phyloP scores from a whole-genome alignment of 1,284 basidiomycete species.

The Malassezia furfur region DNA sequence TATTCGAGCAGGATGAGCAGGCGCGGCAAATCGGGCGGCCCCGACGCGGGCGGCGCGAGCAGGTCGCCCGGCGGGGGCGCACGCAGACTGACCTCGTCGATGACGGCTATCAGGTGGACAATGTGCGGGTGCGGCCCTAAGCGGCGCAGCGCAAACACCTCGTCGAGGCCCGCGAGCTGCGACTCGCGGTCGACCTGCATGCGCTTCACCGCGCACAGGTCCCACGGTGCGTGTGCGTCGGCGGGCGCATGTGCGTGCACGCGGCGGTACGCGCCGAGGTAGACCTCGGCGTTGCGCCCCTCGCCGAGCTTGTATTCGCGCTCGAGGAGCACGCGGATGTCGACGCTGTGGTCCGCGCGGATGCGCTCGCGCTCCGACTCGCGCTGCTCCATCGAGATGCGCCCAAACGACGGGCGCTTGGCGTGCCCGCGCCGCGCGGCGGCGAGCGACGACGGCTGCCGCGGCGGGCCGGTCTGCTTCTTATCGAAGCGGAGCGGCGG shows the following conservation, averaged over 20 bases:
- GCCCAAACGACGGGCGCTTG: constrained; percentile 30
- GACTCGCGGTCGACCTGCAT: constrained; percentile 40
- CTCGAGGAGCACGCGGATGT: constrained; percentile 34
- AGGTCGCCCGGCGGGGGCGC: not conserved
- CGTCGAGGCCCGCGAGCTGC: constrained; percentile 41
- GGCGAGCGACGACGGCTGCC: not conserved
- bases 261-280: constrained; percentile 27
- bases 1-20: constrained; percentile 44
- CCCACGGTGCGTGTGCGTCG: constrained; percentile 17
- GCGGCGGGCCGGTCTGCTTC: not conserved
- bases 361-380: constrained; percentile 30
- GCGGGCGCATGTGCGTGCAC: not conserved
- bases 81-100: constrained; percentile 37
- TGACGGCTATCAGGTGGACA: constrained; percentile 35
- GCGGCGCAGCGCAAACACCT: constrained; percentile 41
- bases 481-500: not conserved
- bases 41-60: constrained; percentile 6
- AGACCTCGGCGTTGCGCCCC: constrained; percentile 41
- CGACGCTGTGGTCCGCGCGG: constrained; percentile 29
- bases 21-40: constrained; percentile 24
- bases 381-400: constrained; percentile 34
- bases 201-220: constrained; percentile 44
- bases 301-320: constrained; percentile 39
- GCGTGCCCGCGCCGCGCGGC: constrained; percentile 9
- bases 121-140: constrained; percentile 40